These are phyloP conservation scores for Xerocomellus amylosporus DNA, from an alignment of 768 basidiomycete species.

Conservation along the genomic window DNA sequence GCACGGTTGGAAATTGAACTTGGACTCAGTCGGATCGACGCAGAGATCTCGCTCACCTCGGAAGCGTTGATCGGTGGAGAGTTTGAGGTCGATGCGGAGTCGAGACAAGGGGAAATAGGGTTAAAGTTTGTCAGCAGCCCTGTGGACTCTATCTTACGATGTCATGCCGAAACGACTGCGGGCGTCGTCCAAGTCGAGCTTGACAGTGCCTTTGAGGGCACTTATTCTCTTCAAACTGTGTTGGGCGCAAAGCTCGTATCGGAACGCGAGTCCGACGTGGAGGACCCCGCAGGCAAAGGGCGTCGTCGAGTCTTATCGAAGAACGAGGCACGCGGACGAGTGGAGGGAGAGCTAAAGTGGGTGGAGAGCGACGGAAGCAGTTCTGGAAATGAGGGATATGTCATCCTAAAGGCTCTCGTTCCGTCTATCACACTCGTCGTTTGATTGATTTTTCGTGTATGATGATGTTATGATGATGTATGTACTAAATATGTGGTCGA, in stretches of 20 bases:
- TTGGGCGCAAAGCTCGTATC: slow-evolving; percentile 22
- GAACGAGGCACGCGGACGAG: background rate
- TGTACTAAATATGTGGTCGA: background rate
- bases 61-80: slow-evolving; percentile 26
- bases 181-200: slow-evolving; percentile 26
- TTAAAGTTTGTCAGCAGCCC: slow-evolving; percentile 33
- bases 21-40: slow-evolving; percentile 16
- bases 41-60: slow-evolving; percentile 33
- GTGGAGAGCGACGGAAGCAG: slow-evolving; percentile 18
- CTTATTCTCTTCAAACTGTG: slow-evolving; percentile 32
- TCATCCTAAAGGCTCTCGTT: slow-evolving; percentile 14
- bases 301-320: slow-evolving; percentile 31
- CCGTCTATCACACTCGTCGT: slow-evolving; percentile 16
- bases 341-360: slow-evolving; percentile 26
- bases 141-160: slow-evolving; percentile 33
- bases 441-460: slow-evolving; percentile 11
- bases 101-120: slow-evolving; percentile 30
- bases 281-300: slow-evolving; percentile 36
- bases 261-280: slow-evolving; percentile 14
- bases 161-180: slow-evolving; percentile 32
- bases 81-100: slow-evolving; percentile 32
- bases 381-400: slow-evolving; percentile 15
- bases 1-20: background rate
- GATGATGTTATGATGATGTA: no score
- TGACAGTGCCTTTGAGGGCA: slow-evolving; percentile 42